Evolutionary conservation across 495 filamentous ascomycete species (phyloP).

Genomic region (Pyronema domesticum): DNA sequence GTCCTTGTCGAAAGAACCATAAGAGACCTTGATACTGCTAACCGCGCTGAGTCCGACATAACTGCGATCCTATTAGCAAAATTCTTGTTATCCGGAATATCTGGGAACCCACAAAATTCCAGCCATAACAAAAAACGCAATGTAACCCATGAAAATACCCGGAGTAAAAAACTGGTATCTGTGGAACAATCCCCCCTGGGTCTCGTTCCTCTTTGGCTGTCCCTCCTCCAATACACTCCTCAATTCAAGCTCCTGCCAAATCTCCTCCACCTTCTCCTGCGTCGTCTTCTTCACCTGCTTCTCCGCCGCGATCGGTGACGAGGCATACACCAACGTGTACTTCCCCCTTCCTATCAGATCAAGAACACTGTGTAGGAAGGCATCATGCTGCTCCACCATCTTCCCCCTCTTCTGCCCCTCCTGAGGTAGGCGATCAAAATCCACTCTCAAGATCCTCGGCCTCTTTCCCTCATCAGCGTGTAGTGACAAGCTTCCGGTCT

Average conservation of each 20-base stretch:
- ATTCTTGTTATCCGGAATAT: background rate
- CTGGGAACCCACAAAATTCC: slow-evolving; percentile 38
- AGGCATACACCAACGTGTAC: slow-evolving; percentile 48
- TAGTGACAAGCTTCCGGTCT: slow-evolving; percentile 26
- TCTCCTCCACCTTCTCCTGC: background rate
- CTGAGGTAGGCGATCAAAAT: slow-evolving; percentile 14
- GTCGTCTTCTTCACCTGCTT: slow-evolving; percentile 4
- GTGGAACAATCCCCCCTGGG: slow-evolving; percentile 53
- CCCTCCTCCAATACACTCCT: slow-evolving; percentile 14
- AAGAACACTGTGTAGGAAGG: slow-evolving; percentile 40
- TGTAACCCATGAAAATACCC: slow-evolving; percentile 67
- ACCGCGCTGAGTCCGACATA: slow-evolving; percentile 57
- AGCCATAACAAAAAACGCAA: slow-evolving; percentile 49
- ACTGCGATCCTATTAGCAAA: background rate
- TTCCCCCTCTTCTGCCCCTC: slow-evolving; percentile 10
- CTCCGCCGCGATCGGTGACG: slow-evolving; percentile 26
- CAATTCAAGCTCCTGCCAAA: slow-evolving; percentile 21
- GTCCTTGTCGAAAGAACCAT: slow-evolving; percentile 92
- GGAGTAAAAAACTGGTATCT: slow-evolving; percentile 83
- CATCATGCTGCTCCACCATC: slow-evolving; percentile 27
- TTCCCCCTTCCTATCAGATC: slow-evolving; percentile 35
- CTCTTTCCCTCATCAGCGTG: slow-evolving; percentile 14
- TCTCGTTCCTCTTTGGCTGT: slow-evolving; percentile 19
- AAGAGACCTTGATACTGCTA: slow-evolving; percentile 64
- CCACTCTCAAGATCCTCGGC: slow-evolving; percentile 20